Evolutionary conservation across 2,329 filamentous ascomycete genomes (phyloP).

Genomic region (Cyphellophora europaea): DNA sequence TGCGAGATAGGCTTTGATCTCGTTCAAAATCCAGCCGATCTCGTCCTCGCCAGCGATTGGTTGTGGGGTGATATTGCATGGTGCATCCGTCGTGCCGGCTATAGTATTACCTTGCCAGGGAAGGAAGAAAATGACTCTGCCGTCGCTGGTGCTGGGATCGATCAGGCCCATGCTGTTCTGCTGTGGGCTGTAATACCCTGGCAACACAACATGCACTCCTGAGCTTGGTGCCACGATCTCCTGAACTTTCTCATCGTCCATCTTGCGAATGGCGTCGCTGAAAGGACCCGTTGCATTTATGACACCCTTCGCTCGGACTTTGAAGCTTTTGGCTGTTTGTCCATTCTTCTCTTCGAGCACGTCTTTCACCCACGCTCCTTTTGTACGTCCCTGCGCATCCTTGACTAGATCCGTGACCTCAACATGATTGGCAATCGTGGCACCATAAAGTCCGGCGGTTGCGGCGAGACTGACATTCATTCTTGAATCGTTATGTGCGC

Average conservation of each 20-base stretch:
- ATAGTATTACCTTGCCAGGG: constrained; percentile 92
- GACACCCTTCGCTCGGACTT: constrained; percentile 67
- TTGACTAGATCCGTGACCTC: constrained; percentile 72
- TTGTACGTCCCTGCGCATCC: constrained; percentile 61
- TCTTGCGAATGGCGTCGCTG: constrained; percentile 73
- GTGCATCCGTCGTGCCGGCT: constrained; percentile 76
- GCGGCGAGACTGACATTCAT: constrained; percentile 87
- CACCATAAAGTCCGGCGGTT: constrained; percentile 79
- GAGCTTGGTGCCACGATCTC: constrained; percentile 81
- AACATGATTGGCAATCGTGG: constrained; percentile 73
- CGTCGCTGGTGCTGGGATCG: constrained; percentile 77
- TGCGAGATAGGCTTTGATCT: constrained; percentile 72
- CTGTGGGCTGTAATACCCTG: constrained; percentile 74
- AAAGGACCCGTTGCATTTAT: constrained; percentile 88
- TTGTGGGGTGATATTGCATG: constrained; percentile 61
- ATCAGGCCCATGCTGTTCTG: constrained; percentile 69
- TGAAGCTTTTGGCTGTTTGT: constrained; percentile 49
- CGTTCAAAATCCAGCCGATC: constrained; percentile 78
- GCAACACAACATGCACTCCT: constrained; percentile 77
- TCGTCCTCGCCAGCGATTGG: constrained; percentile 73
- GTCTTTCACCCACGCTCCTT: constrained; percentile 65
- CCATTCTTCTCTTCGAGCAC: constrained; percentile 58
- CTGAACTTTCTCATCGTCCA: constrained; percentile 62
- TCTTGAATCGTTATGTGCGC: constrained; percentile 82
- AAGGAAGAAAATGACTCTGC: constrained; percentile 85